Conservation (phyloP, 306 rosid genomes). For the Hylodesmum podocarpum region DNA sequence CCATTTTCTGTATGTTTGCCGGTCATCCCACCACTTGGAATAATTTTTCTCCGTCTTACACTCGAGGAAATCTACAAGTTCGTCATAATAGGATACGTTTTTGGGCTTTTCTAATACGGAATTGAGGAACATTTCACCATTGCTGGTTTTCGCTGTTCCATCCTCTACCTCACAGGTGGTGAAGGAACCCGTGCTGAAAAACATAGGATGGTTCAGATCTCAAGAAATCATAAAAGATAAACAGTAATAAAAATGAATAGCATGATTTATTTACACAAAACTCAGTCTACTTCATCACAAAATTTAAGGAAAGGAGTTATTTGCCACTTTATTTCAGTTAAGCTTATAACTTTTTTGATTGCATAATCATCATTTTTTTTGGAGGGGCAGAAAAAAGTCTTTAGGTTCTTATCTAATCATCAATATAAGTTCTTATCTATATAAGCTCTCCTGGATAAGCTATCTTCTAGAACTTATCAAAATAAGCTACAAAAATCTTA, state of each 20-base stretch:
- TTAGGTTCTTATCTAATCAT: too few species aligned
- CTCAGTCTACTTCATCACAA: background rate
- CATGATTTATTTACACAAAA: background rate
- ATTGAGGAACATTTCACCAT: conserved; percentile 52
- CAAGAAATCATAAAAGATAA: conserved; percentile 1
- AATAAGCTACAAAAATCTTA: too few species aligned
- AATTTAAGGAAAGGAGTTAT: background rate
- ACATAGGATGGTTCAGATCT: conserved; percentile 12
- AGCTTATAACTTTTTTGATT: background rate
- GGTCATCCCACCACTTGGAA: conserved; percentile 53
- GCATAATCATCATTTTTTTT: background rate
- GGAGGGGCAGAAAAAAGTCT: background rate
- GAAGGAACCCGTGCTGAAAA: conserved; percentile 29
- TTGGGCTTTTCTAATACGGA: conserved; percentile 35
- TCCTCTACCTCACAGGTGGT: conserved; percentile 33
- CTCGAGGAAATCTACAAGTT: conserved; percentile 61
- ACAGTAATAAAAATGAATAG: background rate
- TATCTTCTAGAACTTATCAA: too few species aligned
- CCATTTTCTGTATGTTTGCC: conserved; percentile 39
- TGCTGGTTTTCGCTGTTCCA: conserved; percentile 49
- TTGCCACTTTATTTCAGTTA: conserved; percentile 5
- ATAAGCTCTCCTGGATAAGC: too few species aligned
- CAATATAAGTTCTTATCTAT: too few species aligned
- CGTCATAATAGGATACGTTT: conserved; percentile 44
- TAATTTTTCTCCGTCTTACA: conserved; percentile 66